phyloP scores from a whole-genome alignment of 2,329 filamentous ascomycete species.

The Colletotrichum karsti region DNA sequence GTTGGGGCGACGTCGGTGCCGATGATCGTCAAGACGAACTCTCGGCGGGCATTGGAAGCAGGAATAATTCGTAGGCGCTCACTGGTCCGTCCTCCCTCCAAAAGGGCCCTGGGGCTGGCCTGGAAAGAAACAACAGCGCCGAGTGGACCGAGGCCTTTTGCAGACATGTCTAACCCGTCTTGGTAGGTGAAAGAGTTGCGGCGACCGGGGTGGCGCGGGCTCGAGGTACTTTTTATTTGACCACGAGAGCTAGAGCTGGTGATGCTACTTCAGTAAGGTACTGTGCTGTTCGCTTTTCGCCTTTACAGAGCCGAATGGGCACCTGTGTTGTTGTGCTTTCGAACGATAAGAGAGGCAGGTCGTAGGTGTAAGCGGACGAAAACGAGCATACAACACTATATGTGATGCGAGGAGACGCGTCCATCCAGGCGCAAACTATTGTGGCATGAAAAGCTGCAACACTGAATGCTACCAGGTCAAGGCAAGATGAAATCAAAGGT shows the following conservation, averaged over 20 bases:
- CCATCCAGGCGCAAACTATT: neutral
- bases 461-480: no score
- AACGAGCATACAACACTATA: neutral
- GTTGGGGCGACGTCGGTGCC: conserved; percentile 24
- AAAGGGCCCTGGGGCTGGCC: neutral
- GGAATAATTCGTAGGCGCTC: conserved; percentile 1
- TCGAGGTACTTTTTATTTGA: conserved; percentile 17
- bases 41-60: conserved; percentile 6
- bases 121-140: conserved; percentile 25
- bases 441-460: no score
- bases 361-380: neutral
- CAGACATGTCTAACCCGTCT: conserved; percentile 35
- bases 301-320: neutral
- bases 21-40: conserved; percentile 27
- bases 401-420: neutral
- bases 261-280: no score
- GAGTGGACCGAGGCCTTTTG: conserved; percentile 32
- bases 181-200: conserved; percentile 38
- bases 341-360: neutral
- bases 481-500: neutral
- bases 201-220: conserved; percentile 26
- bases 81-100: conserved; percentile 7
- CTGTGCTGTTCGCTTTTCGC: neutral
- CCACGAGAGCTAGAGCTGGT: conserved; percentile 1
- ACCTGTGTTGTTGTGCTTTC: no score